These are phyloP conservation scores for Corchorus capsularis DNA, from an alignment of 345 rosid species.

Conservation along the genomic window DNA sequence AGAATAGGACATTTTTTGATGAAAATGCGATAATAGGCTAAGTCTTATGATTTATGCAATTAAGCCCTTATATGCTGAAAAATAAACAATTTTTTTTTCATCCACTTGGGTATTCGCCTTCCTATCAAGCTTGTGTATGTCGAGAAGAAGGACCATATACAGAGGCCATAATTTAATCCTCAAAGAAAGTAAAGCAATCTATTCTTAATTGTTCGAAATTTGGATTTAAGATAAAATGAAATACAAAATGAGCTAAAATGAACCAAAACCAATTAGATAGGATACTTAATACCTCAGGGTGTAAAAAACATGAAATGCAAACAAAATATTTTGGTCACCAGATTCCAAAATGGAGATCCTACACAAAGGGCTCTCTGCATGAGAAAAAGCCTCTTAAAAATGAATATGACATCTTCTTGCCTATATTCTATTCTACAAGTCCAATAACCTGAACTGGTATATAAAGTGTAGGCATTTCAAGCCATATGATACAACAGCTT, in stretches of 20 bases:
- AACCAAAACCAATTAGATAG: neutral
- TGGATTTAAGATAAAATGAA: too few relatives aligned
- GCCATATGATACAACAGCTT: conserved; percentile 16
- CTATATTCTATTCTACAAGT: neutral
- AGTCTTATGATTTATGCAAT: too few relatives aligned
- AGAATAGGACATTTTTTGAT: too few relatives aligned
- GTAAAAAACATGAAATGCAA: neutral
- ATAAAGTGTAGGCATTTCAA: neutral
- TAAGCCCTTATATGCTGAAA: too few relatives aligned
- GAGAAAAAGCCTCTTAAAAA: neutral
- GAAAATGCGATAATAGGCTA: too few relatives aligned
- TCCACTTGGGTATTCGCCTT: too few relatives aligned
- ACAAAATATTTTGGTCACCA: neutral
- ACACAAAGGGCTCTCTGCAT: neutral
- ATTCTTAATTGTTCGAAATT: too few relatives aligned
- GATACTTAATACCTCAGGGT: neutral
- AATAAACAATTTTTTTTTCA: too few relatives aligned
- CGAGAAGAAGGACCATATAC: too few relatives aligned
- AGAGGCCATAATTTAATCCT: too few relatives aligned
- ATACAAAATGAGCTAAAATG: neutral
- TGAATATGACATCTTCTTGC: neutral
- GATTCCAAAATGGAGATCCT: neutral
- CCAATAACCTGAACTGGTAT: neutral
- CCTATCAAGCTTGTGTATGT: too few relatives aligned
- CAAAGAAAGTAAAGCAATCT: too few relatives aligned